Base-by-base conservation (phyloP, 768 basidiomycete species). In the Amanita thiersii region DNA sequence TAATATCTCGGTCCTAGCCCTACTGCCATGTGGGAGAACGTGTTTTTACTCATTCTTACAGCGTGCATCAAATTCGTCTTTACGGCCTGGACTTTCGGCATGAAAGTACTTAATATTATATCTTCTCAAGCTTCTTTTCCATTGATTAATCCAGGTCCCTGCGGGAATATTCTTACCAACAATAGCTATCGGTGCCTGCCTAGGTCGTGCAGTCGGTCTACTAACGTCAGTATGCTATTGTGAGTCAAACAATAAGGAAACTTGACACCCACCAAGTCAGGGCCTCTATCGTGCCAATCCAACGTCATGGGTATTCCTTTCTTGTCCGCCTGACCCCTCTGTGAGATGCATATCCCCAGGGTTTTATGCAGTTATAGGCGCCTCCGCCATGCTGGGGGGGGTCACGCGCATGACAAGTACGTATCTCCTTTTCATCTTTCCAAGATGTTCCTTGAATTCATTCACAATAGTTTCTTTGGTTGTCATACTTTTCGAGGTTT, bases 101-200 rank as follows among this genome's bases (percentile, higher is more conserved):
- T 84, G 77, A 80, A 77, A 77, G 82, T 81, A 48, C 43, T 61
- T 19, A 20, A 30, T 43, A 14, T 15, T 30, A 24, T 10, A 36
- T 24, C 26, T 49, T 14, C 35, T 37, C 18, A 25, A 19, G 24
- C 18, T 29, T 26, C 19, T 18, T 5, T 37, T 15, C 7, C 21
- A 11, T 35, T 19, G 29, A 2, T 37, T 15, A 15, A n/a, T 19
- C 18, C 48, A 85, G 82, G 63, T 86, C 24, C 83, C 83, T 28
- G 81, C 81, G 20, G 83, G 83, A 46, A 83, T 86, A 18, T 86
- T 86, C 57, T 58, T 86, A 17, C 83, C 83, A 11, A 82, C 83
- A 0, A 84, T 86, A 41, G 77, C 77, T 1, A 81, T 84, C 33
- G 83, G 83, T 3, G 83, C 83, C 14, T 81, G 77, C 48, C 59